Base-by-base conservation (phyloP, 768 basidiomycete genomes). In the Leccinum longicurvipes region DNA sequence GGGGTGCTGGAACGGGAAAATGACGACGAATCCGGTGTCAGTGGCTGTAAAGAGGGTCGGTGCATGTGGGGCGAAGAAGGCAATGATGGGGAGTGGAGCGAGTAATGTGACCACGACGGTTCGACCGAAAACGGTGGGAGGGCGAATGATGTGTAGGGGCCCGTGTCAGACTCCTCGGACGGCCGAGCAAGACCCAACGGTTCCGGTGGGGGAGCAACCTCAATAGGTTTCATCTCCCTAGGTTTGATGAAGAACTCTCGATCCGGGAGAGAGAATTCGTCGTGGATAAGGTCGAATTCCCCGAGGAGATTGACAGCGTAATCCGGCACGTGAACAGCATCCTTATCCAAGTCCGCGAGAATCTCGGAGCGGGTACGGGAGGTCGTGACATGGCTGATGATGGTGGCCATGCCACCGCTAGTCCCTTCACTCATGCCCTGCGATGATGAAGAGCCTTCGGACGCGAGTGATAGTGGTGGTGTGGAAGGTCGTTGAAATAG, bases 221-320 rank as follows among this genome's bases (percentile, higher is more conserved):
- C 67, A 47, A 67, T 65, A 9, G 66, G 66, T 41, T 50, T 60
- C 62, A 71, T 67, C 58, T 68, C 68, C 59, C 57, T 71, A 23
- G 63, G 66, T 46, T 60, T 70, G 51, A 58, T 55, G 47, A 70
- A 70, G 21, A 68, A 12, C 48, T 68, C 64, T 62, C 68, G 67
- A 55, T 70, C 56, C n/a, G 67, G 68, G 53, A 74, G 73, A 27
- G 65, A 47, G 31, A 73, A 57, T 28, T 73, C 61, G 47, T 75
- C 63, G 50, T 70, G 66, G 49, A 72, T 70, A 55, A 71, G 62
- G 53, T 78, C 78, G 21, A 81, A 71, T 14, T 67, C 74, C 25
- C 75, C 72, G 51, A 80, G 67, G 42, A 81, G 75, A 58, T 76
- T 70, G 51, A 73, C 63, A 6, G 77, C 78, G 54, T 81, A 80